A percentile compares a stretch with the other conserved stretches of the same genome.
Evolutionary conservation across 495 filamentous ascomycete genomes (phyloP).

Genomic region (Polyplosphaeria fusca): DNA sequence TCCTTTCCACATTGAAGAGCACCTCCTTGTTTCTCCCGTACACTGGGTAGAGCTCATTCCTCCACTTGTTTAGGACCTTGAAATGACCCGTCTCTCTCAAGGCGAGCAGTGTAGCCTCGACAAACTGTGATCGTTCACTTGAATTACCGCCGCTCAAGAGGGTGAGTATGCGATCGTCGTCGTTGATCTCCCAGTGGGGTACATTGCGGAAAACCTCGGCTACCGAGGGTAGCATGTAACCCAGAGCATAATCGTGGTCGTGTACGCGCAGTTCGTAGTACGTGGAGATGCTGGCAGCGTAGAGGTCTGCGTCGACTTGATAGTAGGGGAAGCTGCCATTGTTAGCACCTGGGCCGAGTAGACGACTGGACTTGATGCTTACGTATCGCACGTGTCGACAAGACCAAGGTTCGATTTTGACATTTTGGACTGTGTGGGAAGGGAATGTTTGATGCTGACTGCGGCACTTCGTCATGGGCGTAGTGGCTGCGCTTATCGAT

Average conservation of each 20-base stretch:
- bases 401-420: conserved; percentile 39
- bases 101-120: conserved; percentile 57
- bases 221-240: conserved; percentile 51
- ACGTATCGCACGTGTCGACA: conserved; percentile 43
- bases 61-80: conserved; percentile 74
- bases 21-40: conserved; percentile 63
- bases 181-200: conserved; percentile 38
- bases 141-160: conserved; percentile 33
- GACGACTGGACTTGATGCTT: background rate
- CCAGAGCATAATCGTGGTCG: conserved; percentile 41
- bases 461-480: background rate
- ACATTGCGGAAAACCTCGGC: conserved; percentile 40
- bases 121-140: conserved; percentile 52
- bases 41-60: conserved; percentile 82
- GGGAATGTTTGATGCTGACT: background rate
- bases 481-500: conserved; percentile 6
- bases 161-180: conserved; percentile 39
- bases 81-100: conserved; percentile 66
- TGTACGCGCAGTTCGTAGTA: conserved; percentile 41
- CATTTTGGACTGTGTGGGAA: conserved; percentile 16
- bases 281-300: conserved; percentile 37
- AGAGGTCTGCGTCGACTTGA: conserved; percentile 37
- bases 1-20: conserved; percentile 74
- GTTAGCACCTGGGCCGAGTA: background rate
- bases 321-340: conserved; percentile 40